Evolutionary conservation across 2,329 filamentous ascomycete genomes (phyloP).

Genomic region (Alternaria tenuissima): DNA sequence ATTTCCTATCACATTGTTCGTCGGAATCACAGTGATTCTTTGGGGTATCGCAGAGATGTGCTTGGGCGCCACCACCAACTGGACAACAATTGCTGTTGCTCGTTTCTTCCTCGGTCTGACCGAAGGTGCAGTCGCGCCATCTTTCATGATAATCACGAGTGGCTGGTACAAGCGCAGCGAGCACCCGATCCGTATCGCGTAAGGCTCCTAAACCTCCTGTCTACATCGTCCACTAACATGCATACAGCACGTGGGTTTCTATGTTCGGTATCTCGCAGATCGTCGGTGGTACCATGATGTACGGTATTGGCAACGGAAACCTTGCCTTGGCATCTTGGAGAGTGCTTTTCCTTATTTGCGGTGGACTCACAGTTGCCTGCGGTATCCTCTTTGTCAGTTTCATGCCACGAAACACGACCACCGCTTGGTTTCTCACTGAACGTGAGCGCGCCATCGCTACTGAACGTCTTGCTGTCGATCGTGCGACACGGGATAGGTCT

Average conservation of each 20-base stretch:
- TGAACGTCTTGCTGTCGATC: no score
- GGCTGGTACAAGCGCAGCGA: conserved; percentile 42
- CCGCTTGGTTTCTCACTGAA: no score
- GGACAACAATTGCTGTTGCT: conserved; percentile 34
- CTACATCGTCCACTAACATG: neutral
- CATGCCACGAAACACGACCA: no score
- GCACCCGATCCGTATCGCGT: conserved; percentile 32
- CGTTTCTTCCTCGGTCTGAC: conserved; percentile 54
- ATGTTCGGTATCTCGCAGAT: conserved; percentile 58
- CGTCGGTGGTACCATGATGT: conserved; percentile 59
- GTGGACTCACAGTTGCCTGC: no score
- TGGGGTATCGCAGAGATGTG: conserved; percentile 46
- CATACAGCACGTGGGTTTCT: conserved; percentile 24
- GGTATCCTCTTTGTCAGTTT: no score
- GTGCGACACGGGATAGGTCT: no score
- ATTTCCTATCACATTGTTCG: conserved; percentile 60
- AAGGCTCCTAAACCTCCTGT: neutral
- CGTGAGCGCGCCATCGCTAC: no score
- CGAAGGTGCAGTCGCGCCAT: conserved; percentile 57
- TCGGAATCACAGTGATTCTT: conserved; percentile 54
- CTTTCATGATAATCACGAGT: conserved; percentile 57
- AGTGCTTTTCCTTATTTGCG: no score
- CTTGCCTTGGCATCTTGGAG: conserved; percentile 57
- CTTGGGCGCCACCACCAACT: neutral
- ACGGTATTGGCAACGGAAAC: conserved; percentile 57